Base-by-base conservation (phyloP, 306 rosid genomes). In the Echinosophora koreensis region DNA sequence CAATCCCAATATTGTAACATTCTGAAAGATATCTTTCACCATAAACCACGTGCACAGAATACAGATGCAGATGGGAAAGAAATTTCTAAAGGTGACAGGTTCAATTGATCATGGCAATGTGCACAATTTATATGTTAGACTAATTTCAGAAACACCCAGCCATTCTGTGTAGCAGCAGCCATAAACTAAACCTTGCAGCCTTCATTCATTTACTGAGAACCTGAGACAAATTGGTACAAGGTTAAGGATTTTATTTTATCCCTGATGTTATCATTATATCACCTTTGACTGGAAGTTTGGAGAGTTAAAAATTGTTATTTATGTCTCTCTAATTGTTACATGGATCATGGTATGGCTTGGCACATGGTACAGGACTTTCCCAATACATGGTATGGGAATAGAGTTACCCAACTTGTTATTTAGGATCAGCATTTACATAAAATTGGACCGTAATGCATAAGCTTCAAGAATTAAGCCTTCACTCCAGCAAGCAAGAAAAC, bases 401-500 rank as follows among this genome's bases (percentile, higher is more conserved):
- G 39, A 61, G 9, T 42, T 18, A 6, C 8, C 2, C 17, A 16
- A 42, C 42, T 11, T 11, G 4, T 35, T 5, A 5, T 66, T 66
- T 44, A 35, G 47, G 13, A 42, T 2, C 3, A 11, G 22, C 42
- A 66, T 18, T 41, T 3, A 1, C 35, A 28, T 30, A 59, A 38
- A 18, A 18, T 46, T 49, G 70, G 70, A 27, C 46, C 46, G 44
- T 9, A 28, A 38, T 73, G 13, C 17, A 73, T 28, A 32, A 32
- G 14, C 8, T 47, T 75, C 39, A 47, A 35, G 9, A 22, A 22
- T 22, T 22, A 11, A 8, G 22, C 34, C 17, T 35, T 51, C 71
- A 37, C 52, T 13, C 38, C 62, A 15, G 27, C 70, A 74, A 73
- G 34, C 47, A 44, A 34, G 70, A 62, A 46, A n/a, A 0, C 22